Conservation (phyloP, 202 grass and related monocot genomes). For the Zoysia matrella region DNA sequence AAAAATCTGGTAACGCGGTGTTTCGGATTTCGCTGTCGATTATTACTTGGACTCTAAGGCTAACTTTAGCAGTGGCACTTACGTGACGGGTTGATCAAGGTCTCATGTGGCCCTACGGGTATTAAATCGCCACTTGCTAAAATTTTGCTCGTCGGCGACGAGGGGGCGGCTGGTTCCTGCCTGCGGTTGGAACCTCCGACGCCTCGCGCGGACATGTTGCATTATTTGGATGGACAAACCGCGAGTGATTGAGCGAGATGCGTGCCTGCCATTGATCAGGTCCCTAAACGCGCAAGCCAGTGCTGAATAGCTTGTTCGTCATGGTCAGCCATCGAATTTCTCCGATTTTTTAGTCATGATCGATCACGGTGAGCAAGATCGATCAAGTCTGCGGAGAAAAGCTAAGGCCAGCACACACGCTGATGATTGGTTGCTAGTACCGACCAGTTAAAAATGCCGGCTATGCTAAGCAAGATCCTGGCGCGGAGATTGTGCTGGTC, state of each 20-base stretch:
- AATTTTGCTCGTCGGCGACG: constrained; percentile 9
- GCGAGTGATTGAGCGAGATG: background rate
- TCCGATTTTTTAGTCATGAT: background rate
- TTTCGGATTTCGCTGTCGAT: background rate
- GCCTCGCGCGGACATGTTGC: constrained; percentile 40
- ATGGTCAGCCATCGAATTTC: background rate
- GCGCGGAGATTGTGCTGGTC: constrained; percentile 37
- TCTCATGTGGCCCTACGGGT: background rate
- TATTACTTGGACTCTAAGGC: background rate
- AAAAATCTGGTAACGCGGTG: constrained; percentile 16
- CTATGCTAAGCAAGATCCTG: background rate
- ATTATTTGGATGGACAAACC: constrained; percentile 33
- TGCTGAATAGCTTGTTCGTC: background rate
- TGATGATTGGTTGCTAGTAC: background rate
- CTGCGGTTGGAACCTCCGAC: constrained; percentile 32
- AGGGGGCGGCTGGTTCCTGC: constrained; percentile 22
- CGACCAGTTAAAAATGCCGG: no score
- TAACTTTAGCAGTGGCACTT: constrained; percentile 3
- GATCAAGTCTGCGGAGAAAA: background rate
- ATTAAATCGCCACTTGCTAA: background rate
- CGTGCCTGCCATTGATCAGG: background rate
- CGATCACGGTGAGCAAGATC: background rate
- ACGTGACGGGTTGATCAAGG: constrained; percentile 4
- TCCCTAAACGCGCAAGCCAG: background rate
- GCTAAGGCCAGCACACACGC: background rate